Evolutionary conservation across 108 stramenopile genomes (phyloP).

Genomic region (Asterionellopsis glacialis): DNA sequence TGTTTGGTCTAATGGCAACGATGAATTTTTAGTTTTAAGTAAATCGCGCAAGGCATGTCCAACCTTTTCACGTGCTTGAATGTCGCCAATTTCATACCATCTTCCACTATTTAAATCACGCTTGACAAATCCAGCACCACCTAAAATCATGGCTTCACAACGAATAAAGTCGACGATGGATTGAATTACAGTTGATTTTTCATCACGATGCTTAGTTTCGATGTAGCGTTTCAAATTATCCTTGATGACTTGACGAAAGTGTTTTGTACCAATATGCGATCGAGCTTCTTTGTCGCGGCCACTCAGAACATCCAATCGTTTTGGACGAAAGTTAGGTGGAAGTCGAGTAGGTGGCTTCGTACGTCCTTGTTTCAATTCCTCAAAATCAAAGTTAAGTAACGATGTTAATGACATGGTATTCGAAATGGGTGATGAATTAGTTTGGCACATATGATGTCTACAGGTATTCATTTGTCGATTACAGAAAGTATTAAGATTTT

Average conservation of each 20-base stretch:
- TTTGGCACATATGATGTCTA: no score
- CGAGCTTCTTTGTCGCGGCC: slow-evolving; percentile 30
- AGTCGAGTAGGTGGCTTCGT: background rate
- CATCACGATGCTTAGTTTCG: slow-evolving; percentile 7
- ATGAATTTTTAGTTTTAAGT: no score
- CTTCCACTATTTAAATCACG: slow-evolving; percentile 4
- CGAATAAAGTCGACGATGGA: slow-evolving; percentile 15
- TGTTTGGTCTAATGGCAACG: no score
- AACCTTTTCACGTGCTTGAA: slow-evolving; percentile 23
- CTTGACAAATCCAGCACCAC: slow-evolving; percentile 19
- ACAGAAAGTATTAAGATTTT: no score
- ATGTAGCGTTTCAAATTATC: slow-evolving; percentile 17
- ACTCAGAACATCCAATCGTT: slow-evolving; percentile 29
- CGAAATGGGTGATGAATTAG: no score
- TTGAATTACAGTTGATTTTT: slow-evolving; percentile 18
- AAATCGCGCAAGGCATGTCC: slow-evolving; percentile 31
- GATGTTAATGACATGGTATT: no score
- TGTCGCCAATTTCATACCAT: slow-evolving; percentile 21
- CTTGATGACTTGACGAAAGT: slow-evolving; percentile 19
- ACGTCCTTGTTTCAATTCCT: no score
- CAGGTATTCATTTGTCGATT: no score
- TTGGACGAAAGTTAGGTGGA: background rate
- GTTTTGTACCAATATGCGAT: slow-evolving; percentile 27
- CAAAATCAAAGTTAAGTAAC: no score
- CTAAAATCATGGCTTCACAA: background rate